Percentiles rank a stretch among this genome's conserved stretches.
These are phyloP conservation scores for Kwoniella botswanensis DNA, from an alignment of 768 basidiomycete species.

Conservation along the genomic window DNA sequence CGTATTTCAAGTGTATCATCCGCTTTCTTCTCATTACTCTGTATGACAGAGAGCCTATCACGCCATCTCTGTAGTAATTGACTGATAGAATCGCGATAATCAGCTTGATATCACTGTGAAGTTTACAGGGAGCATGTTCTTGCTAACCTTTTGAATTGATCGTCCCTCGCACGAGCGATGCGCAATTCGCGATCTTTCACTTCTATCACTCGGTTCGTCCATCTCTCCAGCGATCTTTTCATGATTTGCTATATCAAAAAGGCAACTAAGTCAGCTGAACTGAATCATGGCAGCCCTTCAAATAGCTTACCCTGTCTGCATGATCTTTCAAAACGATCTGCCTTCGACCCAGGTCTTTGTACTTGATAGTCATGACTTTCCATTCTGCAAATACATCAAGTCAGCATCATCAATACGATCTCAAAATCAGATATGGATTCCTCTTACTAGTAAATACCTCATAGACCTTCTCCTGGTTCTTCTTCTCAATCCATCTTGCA, in stretches of 20 bases:
- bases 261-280: neutral
- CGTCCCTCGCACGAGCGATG: conserved; percentile 28
- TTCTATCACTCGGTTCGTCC: conserved; percentile 46
- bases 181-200: conserved; percentile 48
- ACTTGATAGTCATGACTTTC: conserved; percentile 20
- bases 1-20: conserved; percentile 25
- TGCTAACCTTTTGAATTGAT: conserved; percentile 19
- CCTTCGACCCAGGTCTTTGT: conserved; percentile 7
- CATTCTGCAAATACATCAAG: conserved; percentile 25
- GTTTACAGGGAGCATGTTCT: no score
- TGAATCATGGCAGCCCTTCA: no score
- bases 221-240: conserved; percentile 19
- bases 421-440: neutral
- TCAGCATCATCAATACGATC: neutral
- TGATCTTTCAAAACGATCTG: conserved; percentile 1
- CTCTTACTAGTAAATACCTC: conserved; percentile 36
- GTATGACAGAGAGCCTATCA: conserved; percentile 8
- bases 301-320: conserved; percentile 16
- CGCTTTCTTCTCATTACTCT: conserved; percentile 16
- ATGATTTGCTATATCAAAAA: conserved; percentile 24
- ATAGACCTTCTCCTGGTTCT: conserved; percentile 16
- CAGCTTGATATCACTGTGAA: no score
- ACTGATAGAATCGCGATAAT: no score
- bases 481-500: conserved; percentile 24
- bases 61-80: conserved; percentile 27